A percentile compares a stretch with the other conserved stretches of the same genome.
Conservation (phyloP, 2,329 filamentous ascomycete species). For the Fusarium coffeatum region DNA sequence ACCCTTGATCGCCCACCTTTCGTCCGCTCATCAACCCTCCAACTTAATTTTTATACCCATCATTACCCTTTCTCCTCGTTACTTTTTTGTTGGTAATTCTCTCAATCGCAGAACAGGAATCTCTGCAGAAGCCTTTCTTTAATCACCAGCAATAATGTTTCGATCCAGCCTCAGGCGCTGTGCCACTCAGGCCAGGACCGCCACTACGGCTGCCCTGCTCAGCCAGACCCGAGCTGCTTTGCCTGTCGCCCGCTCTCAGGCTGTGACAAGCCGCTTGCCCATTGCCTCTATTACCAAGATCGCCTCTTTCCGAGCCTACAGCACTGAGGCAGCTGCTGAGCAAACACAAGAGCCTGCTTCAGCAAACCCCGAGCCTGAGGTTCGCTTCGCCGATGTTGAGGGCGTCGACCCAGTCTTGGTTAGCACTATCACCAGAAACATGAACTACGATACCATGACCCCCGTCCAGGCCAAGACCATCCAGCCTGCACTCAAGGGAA, state of each 20-base stretch:
- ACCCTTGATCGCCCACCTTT: conserved; percentile 33
- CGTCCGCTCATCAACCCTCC: conserved; percentile 8
- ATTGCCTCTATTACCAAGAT: conserved; percentile 40
- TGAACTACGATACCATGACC: conserved; percentile 89
- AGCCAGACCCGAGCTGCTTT: conserved; percentile 46
- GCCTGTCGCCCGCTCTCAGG: conserved; percentile 42
- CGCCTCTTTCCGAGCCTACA: conserved; percentile 52
- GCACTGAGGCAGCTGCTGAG: conserved; percentile 52
- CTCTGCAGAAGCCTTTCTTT: conserved; percentile 8
- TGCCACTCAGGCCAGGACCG: conserved; percentile 52
- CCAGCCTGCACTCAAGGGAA: conserved; percentile 79
- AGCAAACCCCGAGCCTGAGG: conserved; percentile 44
- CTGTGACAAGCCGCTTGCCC: conserved; percentile 33
- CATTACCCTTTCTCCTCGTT: conserved; percentile 6
- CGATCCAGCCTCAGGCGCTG: conserved; percentile 55
- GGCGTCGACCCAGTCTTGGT: conserved; percentile 75
- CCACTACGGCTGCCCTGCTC: conserved; percentile 46
- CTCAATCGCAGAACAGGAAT: conserved; percentile 23
- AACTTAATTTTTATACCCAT: conserved; percentile 24
- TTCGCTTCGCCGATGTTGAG: conserved; percentile 59
- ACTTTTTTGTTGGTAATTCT: conserved; percentile 12
- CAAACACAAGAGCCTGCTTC: conserved; percentile 26
- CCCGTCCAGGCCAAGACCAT: conserved; percentile 91
- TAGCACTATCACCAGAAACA: conserved; percentile 73
- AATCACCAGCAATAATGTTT: conserved; percentile 46